Percentiles rank a stretch among this genome's conserved stretches.
phyloP scores from a whole-genome alignment of 495 filamentous ascomycete genomes.

The Cercophora samala region DNA sequence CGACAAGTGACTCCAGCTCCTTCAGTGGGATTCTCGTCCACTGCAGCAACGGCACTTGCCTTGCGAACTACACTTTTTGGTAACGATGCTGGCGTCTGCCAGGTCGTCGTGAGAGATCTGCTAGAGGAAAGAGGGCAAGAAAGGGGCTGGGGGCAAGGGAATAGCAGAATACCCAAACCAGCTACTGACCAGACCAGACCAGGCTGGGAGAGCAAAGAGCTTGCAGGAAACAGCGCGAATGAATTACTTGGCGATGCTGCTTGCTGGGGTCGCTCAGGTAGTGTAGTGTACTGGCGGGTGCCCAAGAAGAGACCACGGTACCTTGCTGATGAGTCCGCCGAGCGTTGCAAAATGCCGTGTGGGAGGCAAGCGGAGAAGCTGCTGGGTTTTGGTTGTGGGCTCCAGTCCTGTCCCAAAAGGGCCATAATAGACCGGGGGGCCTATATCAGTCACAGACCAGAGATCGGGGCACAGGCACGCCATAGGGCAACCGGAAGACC shows the following conservation, averaged over 20 bases:
- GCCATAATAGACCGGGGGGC: slow-evolving; percentile 42
- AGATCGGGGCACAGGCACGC: slow-evolving; percentile 41
- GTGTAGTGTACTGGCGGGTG: slow-evolving; percentile 29
- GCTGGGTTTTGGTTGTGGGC: slow-evolving; percentile 22
- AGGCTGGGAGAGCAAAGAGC: slow-evolving; percentile 21
- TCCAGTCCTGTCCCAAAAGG: slow-evolving; percentile 32
- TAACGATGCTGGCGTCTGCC: slow-evolving; percentile 13
- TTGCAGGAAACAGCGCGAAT: slow-evolving; percentile 22
- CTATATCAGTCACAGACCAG: slow-evolving; percentile 45
- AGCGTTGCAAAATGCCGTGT: slow-evolving; percentile 23
- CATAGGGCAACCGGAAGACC: slow-evolving; percentile 40
- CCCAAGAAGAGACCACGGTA: slow-evolving; percentile 23
- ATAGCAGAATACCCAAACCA: slow-evolving; percentile 4
- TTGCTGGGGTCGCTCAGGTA: slow-evolving; percentile 14
- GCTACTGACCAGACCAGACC: slow-evolving; percentile 4
- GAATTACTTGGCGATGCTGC: slow-evolving; percentile 19
- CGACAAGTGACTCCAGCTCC: slow-evolving; percentile 39
- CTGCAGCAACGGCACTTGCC: slow-evolving; percentile 25
- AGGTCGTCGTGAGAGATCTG: slow-evolving; percentile 10
- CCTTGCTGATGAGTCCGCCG: slow-evolving; percentile 22
- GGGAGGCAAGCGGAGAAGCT: slow-evolving; percentile 27
- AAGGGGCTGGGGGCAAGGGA: slow-evolving; percentile 11
- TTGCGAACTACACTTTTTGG: slow-evolving; percentile 19
- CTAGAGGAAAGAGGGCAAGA: slow-evolving; percentile 15
- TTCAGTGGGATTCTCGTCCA: slow-evolving; percentile 10